Evolutionary conservation across 495 filamentous ascomycete genomes (phyloP).

Genomic region (Physcia stellaris): DNA sequence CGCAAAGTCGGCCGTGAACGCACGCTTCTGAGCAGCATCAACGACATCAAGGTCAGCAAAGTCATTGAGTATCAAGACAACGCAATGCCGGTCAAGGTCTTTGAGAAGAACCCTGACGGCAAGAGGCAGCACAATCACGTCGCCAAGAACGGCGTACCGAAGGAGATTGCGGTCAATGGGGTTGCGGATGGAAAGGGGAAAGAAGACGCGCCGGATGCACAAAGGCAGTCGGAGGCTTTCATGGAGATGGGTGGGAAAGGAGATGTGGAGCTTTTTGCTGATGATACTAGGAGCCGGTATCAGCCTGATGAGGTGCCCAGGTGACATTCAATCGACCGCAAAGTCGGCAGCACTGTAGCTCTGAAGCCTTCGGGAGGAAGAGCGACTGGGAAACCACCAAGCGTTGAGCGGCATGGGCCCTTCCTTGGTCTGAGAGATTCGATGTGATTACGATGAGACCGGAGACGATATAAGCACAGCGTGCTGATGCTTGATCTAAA

Average conservation of each 20-base stretch:
- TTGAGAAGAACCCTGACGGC: conserved; percentile 53
- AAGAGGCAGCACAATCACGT: conserved; percentile 29
- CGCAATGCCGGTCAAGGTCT: conserved; percentile 56
- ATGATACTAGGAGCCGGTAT: conserved; percentile 40
- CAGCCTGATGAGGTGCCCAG: conserved; percentile 15
- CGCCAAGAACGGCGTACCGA: conserved; percentile 16
- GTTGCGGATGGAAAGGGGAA: conserved; percentile 18
- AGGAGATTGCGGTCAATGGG: conserved; percentile 11
- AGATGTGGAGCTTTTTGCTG: conserved; percentile 59
- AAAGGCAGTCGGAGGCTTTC: conserved; percentile 60
- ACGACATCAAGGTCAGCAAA: conserved; percentile 57
- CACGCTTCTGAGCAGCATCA: conserved; percentile 71
- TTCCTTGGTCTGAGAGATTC: too few species aligned
- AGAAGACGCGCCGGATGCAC: conserved; percentile 49
- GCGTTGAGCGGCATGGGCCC: too few species aligned
- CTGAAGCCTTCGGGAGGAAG: too few species aligned
- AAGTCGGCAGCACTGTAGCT: not conserved
- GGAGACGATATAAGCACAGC: too few species aligned
- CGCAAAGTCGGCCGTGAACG: conserved; percentile 69
- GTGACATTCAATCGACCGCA: not conserved
- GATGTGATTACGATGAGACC: too few species aligned
- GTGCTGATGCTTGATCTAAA: too few species aligned
- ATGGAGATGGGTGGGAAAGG: conserved; percentile 70
- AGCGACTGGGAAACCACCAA: too few species aligned
- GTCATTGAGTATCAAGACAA: conserved; percentile 40